Conservation (phyloP, 1,284 basidiomycete species). For the Lentinula novae-zelandiae region DNA sequence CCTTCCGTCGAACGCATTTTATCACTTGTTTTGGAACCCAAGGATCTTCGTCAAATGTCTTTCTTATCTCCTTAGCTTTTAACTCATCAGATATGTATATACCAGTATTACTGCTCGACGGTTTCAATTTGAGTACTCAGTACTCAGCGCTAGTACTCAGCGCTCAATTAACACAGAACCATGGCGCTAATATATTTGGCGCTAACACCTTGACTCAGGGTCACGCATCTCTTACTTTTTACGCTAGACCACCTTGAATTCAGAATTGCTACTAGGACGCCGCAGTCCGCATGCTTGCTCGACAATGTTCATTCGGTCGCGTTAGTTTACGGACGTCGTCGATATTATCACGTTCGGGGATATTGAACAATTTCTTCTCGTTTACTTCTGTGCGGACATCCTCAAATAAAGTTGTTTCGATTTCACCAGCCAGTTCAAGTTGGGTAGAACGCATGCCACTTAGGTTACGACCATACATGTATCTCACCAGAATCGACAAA, state of each 20-base stretch:
- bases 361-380: background rate
- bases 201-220: too few relatives aligned
- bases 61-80: background rate
- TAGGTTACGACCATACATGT: constrained; percentile 72
- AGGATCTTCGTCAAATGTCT: background rate
- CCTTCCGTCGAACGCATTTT: background rate
- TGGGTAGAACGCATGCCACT: constrained; percentile 70
- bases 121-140: background rate
- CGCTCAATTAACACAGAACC: background rate
- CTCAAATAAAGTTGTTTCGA: background rate
- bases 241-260: too few relatives aligned
- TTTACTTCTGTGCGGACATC: background rate
- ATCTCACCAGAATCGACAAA: constrained; percentile 89
- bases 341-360: background rate
- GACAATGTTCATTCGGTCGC: background rate
- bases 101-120: background rate
- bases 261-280: background rate
- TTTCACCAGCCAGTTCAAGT: constrained; percentile 11
- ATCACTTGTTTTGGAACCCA: background rate
- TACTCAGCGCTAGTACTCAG: background rate
- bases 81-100: background rate
- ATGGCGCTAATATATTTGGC: background rate
- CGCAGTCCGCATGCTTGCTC: background rate
- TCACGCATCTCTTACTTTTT: too few relatives aligned
- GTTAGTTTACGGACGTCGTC: background rate